Conservation (phyloP, 2,329 filamentous ascomycete genomes). For the Fusarium nodosum region DNA sequence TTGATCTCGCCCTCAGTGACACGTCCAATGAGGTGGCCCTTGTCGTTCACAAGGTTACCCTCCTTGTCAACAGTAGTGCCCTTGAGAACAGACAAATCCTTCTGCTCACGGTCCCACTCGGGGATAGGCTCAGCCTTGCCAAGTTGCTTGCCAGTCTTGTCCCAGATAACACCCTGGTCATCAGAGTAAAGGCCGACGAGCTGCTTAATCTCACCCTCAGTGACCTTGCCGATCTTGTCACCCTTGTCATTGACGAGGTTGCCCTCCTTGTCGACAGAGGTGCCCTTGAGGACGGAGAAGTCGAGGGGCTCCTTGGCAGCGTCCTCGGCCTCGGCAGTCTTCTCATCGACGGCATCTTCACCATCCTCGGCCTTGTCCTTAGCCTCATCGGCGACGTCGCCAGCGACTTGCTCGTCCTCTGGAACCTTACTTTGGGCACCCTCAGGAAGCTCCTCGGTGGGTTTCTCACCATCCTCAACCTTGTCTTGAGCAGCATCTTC, state of each 20-base stretch:
- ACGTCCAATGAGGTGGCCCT: slow-evolving; percentile 69
- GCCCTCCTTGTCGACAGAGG: slow-evolving; percentile 63
- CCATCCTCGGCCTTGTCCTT: slow-evolving; percentile 21
- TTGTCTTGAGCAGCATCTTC: slow-evolving; percentile 3
- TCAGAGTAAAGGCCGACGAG: slow-evolving; percentile 76
- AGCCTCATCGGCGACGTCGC: slow-evolving; percentile 13
- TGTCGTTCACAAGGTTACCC: slow-evolving; percentile 69
- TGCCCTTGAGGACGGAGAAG: slow-evolving; percentile 40
- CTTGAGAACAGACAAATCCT: slow-evolving; percentile 40
- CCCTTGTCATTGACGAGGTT: slow-evolving; percentile 68
- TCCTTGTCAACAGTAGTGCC: slow-evolving; percentile 59
- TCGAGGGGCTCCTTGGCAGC: slow-evolving; percentile 37
- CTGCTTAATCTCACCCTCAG: slow-evolving; percentile 72
- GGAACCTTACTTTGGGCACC: slow-evolving; percentile 12
- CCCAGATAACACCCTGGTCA: slow-evolving; percentile 75
- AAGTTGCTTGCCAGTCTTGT: slow-evolving; percentile 72
- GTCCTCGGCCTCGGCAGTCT: slow-evolving; percentile 32
- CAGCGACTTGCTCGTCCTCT: slow-evolving; percentile 13
- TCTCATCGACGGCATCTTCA: slow-evolving; percentile 27
- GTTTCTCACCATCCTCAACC: slow-evolving; percentile 10
- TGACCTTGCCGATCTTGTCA: slow-evolving; percentile 70
- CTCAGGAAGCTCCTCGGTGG: not conserved
- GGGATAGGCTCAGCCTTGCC: slow-evolving; percentile 76
- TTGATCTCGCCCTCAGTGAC: slow-evolving; percentile 73
- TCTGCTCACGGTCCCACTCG: slow-evolving; percentile 61